Evolutionary conservation across 495 filamentous ascomycete genomes (phyloP).

Genomic region (Penicillium pancosmium): DNA sequence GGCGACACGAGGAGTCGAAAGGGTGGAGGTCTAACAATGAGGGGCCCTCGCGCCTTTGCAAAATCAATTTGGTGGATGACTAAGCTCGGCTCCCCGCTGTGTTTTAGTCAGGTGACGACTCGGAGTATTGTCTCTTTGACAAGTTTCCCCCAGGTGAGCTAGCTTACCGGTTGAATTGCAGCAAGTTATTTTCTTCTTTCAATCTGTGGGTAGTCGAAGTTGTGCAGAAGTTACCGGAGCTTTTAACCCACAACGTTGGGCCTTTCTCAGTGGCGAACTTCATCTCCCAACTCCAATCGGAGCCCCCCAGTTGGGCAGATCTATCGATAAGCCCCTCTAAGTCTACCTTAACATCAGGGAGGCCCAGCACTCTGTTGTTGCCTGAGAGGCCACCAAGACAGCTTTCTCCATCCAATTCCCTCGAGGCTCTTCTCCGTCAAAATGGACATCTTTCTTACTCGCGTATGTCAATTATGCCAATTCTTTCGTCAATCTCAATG

Average conservation of each 20-base stretch:
- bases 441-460: conserved; percentile 80
- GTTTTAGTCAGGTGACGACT: conserved; percentile 23
- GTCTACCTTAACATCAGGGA: conserved; percentile 1
- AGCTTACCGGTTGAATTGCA: neutral
- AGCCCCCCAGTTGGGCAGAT: conserved; percentile 4
- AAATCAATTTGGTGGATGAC: conserved; percentile 39
- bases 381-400: too few relatives aligned
- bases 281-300: conserved; percentile 1
- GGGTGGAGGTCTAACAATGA: conserved; percentile 20
- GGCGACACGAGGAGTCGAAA: conserved; percentile 23
- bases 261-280: neutral
- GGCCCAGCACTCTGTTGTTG: too few relatives aligned
- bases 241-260: neutral
- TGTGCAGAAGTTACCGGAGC: neutral
- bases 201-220: neutral
- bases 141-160: too few relatives aligned
- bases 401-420: too few relatives aligned
- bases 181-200: neutral
- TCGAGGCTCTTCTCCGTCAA: conserved; percentile 23
- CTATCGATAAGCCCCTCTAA: conserved; percentile 46
- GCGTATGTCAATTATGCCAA: conserved; percentile 45
- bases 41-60: conserved; percentile 12
- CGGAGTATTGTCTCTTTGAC: neutral
- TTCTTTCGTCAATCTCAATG: neutral
- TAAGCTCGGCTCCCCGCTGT: conserved; percentile 38